Conservation (phyloP, 192 early-diverging fungal species). For the Rhizoclosmatium globosum region DNA sequence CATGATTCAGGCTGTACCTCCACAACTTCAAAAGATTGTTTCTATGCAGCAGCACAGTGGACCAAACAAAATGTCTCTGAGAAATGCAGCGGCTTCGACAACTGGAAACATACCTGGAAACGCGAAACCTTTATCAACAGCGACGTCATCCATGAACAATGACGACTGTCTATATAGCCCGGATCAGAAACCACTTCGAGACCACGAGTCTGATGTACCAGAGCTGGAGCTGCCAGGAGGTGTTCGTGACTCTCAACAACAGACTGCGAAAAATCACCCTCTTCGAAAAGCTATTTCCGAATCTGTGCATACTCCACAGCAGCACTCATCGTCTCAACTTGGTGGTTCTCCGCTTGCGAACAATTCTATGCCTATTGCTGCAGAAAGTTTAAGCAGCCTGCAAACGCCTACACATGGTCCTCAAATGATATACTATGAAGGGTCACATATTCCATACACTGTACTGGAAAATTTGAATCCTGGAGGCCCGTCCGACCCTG, state of each 20-base stretch:
- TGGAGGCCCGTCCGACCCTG: neutral
- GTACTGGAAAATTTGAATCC: constrained; percentile 13
- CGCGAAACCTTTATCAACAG: neutral
- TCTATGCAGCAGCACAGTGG: constrained; percentile 51
- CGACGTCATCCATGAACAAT: neutral
- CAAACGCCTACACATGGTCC: neutral
- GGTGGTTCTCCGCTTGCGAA: neutral
- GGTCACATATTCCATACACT: neutral
- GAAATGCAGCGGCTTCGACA: constrained; percentile 12
- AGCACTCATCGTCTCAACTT: neutral
- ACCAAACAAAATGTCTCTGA: constrained; percentile 34
- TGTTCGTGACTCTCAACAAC: neutral
- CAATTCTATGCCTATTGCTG: neutral
- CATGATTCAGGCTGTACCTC: constrained; percentile 59
- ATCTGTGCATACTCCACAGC: constrained; percentile 3
- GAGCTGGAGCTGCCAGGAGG: neutral
- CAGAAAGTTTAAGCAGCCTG: constrained; percentile 1
- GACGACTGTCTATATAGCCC: constrained; percentile 27
- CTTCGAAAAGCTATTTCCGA: constrained; percentile 45
- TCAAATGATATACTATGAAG: neutral
- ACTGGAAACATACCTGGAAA: neutral
- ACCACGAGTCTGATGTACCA: neutral
- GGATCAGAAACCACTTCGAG: constrained; percentile 14
- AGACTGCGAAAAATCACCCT: constrained; percentile 26
- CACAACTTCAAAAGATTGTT: constrained; percentile 59